A percentile compares a stretch with the other conserved stretches of the same genome.
These are phyloP conservation scores for Yamadazyma kanchanaburiensis DNA, from an alignment of 1,139 yeast species.

Conservation along the genomic window DNA sequence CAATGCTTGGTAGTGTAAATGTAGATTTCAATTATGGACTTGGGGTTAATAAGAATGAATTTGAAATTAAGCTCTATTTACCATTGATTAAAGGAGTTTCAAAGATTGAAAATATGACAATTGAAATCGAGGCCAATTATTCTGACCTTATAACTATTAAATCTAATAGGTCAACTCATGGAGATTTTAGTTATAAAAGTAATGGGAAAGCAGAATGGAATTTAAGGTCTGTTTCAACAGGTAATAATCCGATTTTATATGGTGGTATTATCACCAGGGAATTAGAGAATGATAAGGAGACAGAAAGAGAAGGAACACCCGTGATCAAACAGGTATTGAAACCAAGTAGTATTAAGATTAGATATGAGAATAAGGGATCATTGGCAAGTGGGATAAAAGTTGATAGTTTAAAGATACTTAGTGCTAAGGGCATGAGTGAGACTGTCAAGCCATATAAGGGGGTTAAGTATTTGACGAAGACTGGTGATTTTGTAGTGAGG, in stretches of 20 bases:
- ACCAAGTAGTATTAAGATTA: conserved; percentile 53
- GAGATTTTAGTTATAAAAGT: conserved; percentile 60
- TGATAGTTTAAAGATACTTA: conserved; percentile 57
- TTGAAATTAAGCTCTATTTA: conserved; percentile 66
- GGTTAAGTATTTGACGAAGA: conserved; percentile 71
- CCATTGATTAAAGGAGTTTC: conserved; percentile 47
- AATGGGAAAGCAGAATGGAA: conserved; percentile 70
- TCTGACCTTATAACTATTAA: conserved; percentile 31
- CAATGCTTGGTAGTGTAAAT: conserved; percentile 51
- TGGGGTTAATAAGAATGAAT: conserved; percentile 65
- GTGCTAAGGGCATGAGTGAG: conserved; percentile 57
- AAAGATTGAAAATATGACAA: conserved; percentile 53
- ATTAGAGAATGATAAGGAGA: conserved; percentile 5
- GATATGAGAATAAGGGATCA: conserved; percentile 63
- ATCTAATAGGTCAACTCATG: conserved; percentile 62
- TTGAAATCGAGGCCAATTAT: conserved; percentile 35
- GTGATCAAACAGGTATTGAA: conserved; percentile 18
- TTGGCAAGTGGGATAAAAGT: conserved; percentile 78
- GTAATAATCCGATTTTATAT: conserved; percentile 66
- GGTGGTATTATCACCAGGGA: conserved; percentile 39
- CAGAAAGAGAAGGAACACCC: neutral
- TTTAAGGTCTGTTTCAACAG: conserved; percentile 57
- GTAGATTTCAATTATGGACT: conserved; percentile 60
- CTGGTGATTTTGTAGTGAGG: conserved; percentile 59
- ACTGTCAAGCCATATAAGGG: conserved; percentile 85